Conservation (phyloP, 306 rosid genomes). For the Heteromeles arbutifolia region DNA sequence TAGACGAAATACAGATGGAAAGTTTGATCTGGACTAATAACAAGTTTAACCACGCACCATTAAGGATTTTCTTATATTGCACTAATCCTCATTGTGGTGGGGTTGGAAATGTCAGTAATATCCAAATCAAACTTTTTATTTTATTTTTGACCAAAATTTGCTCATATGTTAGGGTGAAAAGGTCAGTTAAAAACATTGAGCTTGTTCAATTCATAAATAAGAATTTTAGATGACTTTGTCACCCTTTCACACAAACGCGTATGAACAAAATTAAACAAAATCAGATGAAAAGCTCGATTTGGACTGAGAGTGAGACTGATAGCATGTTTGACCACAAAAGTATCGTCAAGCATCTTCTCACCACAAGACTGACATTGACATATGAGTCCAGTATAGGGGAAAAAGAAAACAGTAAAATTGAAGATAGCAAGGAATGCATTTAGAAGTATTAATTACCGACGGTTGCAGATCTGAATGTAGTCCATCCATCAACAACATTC, state of each 20-base stretch:
- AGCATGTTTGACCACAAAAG: no score
- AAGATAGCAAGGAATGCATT: not conserved
- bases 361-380: no score
- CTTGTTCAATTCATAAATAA: no score
- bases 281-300: no score
- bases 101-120: not conserved
- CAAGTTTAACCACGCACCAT: not conserved
- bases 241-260: no score
- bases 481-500: constrained; percentile 53
- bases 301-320: no score
- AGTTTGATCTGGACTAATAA: not conserved
- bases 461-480: constrained; percentile 80
- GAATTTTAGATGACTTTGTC: no score
- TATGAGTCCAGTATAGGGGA: not conserved
- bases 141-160: not conserved
- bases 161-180: not conserved
- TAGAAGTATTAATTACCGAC: constrained; percentile 30
- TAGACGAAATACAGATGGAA: not conserved
- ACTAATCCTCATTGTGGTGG: not conserved
- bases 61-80: not conserved
- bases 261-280: no score
- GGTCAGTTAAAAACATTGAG: no score
- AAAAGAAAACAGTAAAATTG: not conserved
- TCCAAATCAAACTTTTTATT: not conserved
- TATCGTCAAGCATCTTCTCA: no score